Base-by-base conservation (phyloP, 2,329 filamentous ascomycete species). In the Talaromyces sp. region DNA sequence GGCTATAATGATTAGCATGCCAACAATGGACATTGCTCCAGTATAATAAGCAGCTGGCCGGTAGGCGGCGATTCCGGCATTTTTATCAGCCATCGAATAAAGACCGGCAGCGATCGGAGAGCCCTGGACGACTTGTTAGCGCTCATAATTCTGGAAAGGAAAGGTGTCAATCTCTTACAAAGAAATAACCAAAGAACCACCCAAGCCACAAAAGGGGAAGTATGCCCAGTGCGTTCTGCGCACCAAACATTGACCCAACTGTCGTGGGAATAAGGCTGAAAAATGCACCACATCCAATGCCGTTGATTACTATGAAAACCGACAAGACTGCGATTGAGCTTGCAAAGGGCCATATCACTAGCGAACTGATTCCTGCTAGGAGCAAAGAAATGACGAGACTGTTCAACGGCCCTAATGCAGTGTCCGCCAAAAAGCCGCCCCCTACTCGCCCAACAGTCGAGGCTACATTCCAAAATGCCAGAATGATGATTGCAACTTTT, bases 101-200 rank as follows among this genome's bases (percentile, higher is more conserved):
- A 53, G 41, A 5, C 51, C 51, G 3, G 51, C 51, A 8, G 51
- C 51, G 3, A 53, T 53, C 1, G 51, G 51, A 2, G 51, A 53
- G 17, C 51, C 51, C 51, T 53, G 22, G 9, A 49, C n/a, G 5
- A 20, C 13, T 20, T 30, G 36, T 51, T 41, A 51, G 42, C 13
- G 7, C 19, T 20, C n/a, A 2, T 2, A 4, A 16, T 13, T 36
- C 13, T 24, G 37, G 36, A 37, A 4, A 30, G 14, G 17, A 50
- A 17, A 44, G 11, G 4, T n/a, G n/a, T 9, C 10, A 2, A 17
- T 32, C n/a, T 35, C 45, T 49, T 20, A 53, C 51, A 45, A 53
- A 53, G 40, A 53, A 53, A 20, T 53, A 53, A 14, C 51, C 51
- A 37, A 53, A 53, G 35, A 53, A 53, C 51, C 51, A 53, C 36